These are phyloP conservation scores for Penicillium odoratum DNA, from an alignment of 495 filamentous ascomycete species.

Conservation along the genomic window DNA sequence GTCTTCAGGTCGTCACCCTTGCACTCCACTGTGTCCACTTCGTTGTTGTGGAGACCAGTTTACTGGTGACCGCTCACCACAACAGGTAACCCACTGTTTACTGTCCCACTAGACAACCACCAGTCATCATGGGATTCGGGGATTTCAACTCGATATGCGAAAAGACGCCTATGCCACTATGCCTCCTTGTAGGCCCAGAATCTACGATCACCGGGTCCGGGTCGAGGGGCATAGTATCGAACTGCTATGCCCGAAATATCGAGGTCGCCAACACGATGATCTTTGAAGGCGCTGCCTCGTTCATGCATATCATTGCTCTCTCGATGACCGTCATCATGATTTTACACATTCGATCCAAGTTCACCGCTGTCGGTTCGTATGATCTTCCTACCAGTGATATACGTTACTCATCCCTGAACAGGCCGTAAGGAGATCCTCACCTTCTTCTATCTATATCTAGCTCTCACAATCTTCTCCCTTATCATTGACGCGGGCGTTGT, in stretches of 20 bases:
- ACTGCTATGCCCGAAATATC: conserved; percentile 93
- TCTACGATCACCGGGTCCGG: conserved; percentile 64
- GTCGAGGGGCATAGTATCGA: conserved; percentile 76
- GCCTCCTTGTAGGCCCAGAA: conserved; percentile 74
- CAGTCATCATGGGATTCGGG: conserved; percentile 78
- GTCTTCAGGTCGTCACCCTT: conserved; percentile 15
- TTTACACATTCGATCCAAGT: conserved; percentile 92
- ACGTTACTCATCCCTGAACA: conserved; percentile 34
- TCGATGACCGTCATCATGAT: conserved; percentile 97
- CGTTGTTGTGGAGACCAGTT: conserved; percentile 34
- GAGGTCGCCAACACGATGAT: conserved; percentile 98
- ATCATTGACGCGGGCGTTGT: conserved; percentile 92
- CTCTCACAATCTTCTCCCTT: conserved; percentile 84
- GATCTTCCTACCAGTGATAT: neutral
- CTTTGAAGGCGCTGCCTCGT: conserved; percentile 88
- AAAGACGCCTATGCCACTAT: conserved; percentile 82
- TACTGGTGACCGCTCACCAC: conserved; percentile 25
- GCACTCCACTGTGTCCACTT: conserved; percentile 25
- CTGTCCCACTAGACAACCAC: conserved; percentile 17
- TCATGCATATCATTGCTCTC: conserved; percentile 89
- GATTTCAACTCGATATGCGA: conserved; percentile 85
- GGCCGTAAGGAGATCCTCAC: conserved; percentile 96
- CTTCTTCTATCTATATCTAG: conserved; percentile 97
- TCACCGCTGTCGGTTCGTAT: conserved; percentile 93
- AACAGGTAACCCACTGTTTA: conserved; percentile 23